These are phyloP conservation scores for Penicillium argentinense DNA, from an alignment of 495 filamentous ascomycete genomes.

Conservation along the genomic window DNA sequence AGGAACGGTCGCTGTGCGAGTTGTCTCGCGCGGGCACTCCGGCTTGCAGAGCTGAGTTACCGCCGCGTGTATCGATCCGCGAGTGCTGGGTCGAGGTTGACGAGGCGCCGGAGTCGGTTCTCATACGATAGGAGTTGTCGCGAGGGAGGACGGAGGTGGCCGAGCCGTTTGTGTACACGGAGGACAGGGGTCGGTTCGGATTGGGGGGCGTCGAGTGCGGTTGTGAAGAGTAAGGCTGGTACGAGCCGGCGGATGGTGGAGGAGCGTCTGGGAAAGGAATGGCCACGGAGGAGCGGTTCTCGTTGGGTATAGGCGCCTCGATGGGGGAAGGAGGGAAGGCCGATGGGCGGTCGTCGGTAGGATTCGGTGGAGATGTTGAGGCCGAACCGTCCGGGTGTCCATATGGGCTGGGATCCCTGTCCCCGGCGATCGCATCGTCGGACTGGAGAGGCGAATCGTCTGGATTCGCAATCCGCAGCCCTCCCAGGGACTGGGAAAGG, in stretches of 20 bases:
- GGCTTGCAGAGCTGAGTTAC: conserved; percentile 60
- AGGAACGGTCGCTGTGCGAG: conserved; percentile 69
- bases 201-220: conserved; percentile 39
- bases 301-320: conserved; percentile 19
- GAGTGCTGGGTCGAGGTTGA: conserved; percentile 56
- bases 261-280: conserved; percentile 21
- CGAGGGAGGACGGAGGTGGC: conserved; percentile 39
- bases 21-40: conserved; percentile 66
- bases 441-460: conserved; percentile 72
- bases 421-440: conserved; percentile 39
- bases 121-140: conserved; percentile 54
- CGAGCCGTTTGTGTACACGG: conserved; percentile 52
- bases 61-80: conserved; percentile 61
- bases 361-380: conserved; percentile 28
- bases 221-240: conserved; percentile 43
- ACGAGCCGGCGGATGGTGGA: conserved; percentile 25
- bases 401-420: conserved; percentile 23
- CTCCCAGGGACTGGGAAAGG: conserved; percentile 88
- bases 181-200: conserved; percentile 54
- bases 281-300: conserved; percentile 33
- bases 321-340: conserved; percentile 22
- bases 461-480: conserved; percentile 95
- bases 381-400: conserved; percentile 26
- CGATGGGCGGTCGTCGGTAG: conserved; percentile 18
- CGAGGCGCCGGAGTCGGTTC: conserved; percentile 64